A percentile compares a stretch with the other conserved stretches of the same genome.
These are phyloP conservation scores for Colletotrichum musae DNA, from an alignment of 2,329 filamentous ascomycete species.

Conservation along the genomic window DNA sequence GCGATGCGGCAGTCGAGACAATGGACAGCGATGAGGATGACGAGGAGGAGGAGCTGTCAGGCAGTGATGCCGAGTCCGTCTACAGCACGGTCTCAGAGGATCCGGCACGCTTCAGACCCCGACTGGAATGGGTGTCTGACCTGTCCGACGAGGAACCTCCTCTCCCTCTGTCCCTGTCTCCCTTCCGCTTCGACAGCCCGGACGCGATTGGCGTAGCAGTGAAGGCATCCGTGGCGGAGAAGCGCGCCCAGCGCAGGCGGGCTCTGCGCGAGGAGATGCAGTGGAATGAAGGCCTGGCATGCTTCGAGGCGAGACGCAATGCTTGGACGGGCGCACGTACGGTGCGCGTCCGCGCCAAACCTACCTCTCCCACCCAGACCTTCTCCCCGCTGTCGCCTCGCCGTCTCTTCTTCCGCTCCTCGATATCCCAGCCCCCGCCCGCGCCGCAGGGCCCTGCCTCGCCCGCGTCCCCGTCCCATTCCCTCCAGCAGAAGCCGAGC, in stretches of 20 bases:
- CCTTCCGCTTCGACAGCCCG: constrained; percentile 67
- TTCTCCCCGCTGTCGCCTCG: constrained; percentile 62
- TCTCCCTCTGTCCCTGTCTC: constrained; percentile 54
- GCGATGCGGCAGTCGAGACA: constrained; percentile 29
- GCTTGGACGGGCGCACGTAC: constrained; percentile 86
- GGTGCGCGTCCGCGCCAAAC: constrained; percentile 67
- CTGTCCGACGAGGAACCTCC: constrained; percentile 64
- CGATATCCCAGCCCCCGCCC: constrained; percentile 58
- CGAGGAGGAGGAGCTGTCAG: constrained; percentile 57
- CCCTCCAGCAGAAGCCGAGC: constrained; percentile 42
- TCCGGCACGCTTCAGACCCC: constrained; percentile 62
- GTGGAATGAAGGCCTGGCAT: constrained; percentile 88
- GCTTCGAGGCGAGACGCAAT: constrained; percentile 83
- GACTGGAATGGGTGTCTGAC: constrained; percentile 72
- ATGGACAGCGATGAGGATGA: constrained; percentile 48
- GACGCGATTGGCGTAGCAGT: constrained; percentile 61
- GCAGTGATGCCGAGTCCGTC: constrained; percentile 63
- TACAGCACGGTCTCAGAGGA: constrained; percentile 73
- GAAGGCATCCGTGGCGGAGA: constrained; percentile 59
- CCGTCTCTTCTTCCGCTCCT: constrained; percentile 66
- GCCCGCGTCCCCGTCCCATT: constrained; percentile 41
- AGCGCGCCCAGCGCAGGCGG: constrained; percentile 69
- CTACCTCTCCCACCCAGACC: constrained; percentile 55
- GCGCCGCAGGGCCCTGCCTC: constrained; percentile 44
- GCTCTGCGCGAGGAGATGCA: constrained; percentile 74